These are phyloP conservation scores for Teunomyces tritomae DNA, from an alignment of 805 yeast species.

Conservation along the genomic window DNA sequence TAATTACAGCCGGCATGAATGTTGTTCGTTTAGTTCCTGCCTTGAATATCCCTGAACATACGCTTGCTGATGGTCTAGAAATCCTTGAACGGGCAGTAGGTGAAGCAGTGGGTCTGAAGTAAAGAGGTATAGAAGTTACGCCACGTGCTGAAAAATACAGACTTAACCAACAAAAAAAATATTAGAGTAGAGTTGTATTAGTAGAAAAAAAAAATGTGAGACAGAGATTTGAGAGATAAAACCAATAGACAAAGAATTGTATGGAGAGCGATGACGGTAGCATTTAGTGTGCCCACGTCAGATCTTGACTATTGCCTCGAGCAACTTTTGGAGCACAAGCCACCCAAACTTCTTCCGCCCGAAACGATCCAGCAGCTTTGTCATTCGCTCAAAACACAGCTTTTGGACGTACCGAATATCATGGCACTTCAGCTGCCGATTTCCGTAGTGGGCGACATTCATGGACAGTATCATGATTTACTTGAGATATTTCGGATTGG, in stretches of 20 bases:
- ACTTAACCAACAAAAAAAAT: too few species aligned
- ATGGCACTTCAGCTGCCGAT: slow-evolving; percentile 83
- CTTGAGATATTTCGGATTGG: slow-evolving; percentile 92
- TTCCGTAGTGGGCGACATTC: slow-evolving; percentile 96
- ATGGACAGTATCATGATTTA: slow-evolving; percentile 94
- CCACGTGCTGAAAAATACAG: neutral
- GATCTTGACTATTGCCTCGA: slow-evolving; percentile 44
- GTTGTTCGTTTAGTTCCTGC: slow-evolving; percentile 93
- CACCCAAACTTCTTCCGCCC: slow-evolving; percentile 43
- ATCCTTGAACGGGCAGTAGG: slow-evolving; percentile 59
- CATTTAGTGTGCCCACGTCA: slow-evolving; percentile 27
- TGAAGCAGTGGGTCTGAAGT: slow-evolving; percentile 10
- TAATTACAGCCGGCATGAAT: slow-evolving; percentile 90
- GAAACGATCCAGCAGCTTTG: slow-evolving; percentile 38
- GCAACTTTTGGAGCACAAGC: slow-evolving; percentile 38
- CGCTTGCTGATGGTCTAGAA: slow-evolving; percentile 66
- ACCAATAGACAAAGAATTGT: neutral
- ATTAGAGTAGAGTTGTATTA: too few species aligned
- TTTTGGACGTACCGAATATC: slow-evolving; percentile 81
- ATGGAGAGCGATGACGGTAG: neutral
- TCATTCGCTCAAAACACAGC: slow-evolving; percentile 75
- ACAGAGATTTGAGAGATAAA: neutral
- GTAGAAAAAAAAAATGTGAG: neutral
- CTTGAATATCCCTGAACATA: slow-evolving; percentile 71
- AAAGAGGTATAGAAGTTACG: neutral